phyloP scores from a whole-genome alignment of 768 basidiomycete species.

The Boletus edulis region DNA sequence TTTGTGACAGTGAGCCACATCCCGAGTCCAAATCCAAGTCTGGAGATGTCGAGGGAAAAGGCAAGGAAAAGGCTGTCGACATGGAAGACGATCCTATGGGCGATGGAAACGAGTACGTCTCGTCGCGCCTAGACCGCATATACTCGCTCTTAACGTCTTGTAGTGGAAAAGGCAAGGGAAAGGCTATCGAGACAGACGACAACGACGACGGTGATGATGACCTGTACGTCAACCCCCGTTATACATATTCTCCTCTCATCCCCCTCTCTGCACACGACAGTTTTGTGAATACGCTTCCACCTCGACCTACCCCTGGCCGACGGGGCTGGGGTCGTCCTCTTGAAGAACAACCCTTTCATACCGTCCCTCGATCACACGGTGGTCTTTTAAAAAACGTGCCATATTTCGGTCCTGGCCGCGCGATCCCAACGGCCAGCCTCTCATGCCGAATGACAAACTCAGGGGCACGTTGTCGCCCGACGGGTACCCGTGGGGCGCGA shows the following conservation, averaged over 20 bases:
- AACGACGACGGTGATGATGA: neutral
- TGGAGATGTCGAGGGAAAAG: neutral
- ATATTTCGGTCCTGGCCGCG: constrained; percentile 28
- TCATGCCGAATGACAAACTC: constrained; percentile 7
- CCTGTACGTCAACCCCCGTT: too few species aligned
- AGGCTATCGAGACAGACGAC: neutral
- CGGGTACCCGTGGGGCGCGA: constrained; percentile 26
- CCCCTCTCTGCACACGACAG: too few species aligned
- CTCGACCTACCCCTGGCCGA: neutral
- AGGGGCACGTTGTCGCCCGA: constrained; percentile 21
- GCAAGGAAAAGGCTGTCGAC: neutral
- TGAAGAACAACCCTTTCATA: constrained; percentile 1
- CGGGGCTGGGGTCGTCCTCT: constrained; percentile 10
- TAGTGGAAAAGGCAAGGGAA: neutral
- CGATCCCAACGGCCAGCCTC: neutral
- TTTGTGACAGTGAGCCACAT: neutral
- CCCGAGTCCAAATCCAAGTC: neutral
- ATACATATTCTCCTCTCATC: too few species aligned
- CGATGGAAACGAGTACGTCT: neutral
- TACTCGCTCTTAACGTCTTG: too few species aligned
- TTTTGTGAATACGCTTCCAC: too few species aligned
- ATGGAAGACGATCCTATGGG: neutral
- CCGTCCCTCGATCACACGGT: neutral
- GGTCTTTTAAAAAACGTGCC: constrained; percentile 8
- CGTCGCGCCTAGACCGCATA: too few species aligned